Conservation (phyloP, 306 rosid species). For the Heteromeles arbutifolia region DNA sequence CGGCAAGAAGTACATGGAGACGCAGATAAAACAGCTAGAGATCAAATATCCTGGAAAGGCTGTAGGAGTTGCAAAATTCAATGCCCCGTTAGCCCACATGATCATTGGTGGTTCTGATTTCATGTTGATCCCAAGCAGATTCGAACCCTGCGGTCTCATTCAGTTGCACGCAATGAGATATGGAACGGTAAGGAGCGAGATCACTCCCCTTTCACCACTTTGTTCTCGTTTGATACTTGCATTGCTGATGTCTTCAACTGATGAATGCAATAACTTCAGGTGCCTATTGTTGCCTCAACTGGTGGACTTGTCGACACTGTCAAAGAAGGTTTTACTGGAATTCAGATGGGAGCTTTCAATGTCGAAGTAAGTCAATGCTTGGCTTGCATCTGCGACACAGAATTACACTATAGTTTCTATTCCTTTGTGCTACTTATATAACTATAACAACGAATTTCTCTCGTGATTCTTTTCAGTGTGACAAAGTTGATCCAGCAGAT, state of each 20-base stretch:
- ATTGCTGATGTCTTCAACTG: neutral
- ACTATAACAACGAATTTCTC: neutral
- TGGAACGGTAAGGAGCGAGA: slow-evolving; percentile 38
- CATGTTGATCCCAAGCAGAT: slow-evolving; percentile 41
- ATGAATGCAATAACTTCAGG: slow-evolving; percentile 12
- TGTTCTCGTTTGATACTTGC: neutral
- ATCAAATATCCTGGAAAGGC: slow-evolving; percentile 30
- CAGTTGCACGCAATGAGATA: slow-evolving; percentile 53
- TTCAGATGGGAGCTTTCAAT: slow-evolving; percentile 38
- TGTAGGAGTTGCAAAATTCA: slow-evolving; percentile 35
- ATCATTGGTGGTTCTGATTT: slow-evolving; percentile 37
- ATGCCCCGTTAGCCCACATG: slow-evolving; percentile 39
- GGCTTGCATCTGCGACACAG: neutral
- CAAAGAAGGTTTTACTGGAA: slow-evolving; percentile 41
- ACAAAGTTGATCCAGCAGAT: slow-evolving; percentile 37
- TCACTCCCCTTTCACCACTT: neutral
- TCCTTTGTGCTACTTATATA: neutral
- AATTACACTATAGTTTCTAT: neutral
- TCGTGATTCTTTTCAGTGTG: slow-evolving; percentile 24
- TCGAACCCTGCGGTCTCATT: slow-evolving; percentile 51
- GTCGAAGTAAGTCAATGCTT: slow-evolving; percentile 25
- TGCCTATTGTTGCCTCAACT: slow-evolving; percentile 39
- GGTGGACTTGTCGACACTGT: slow-evolving; percentile 55
- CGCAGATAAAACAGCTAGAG: slow-evolving; percentile 30
- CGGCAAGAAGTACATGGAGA: slow-evolving; percentile 39